Evolutionary conservation across 805 yeast species (phyloP), one percentile per base, ranked within the genome.

Genomic region (Candida andamanensis): DNA sequence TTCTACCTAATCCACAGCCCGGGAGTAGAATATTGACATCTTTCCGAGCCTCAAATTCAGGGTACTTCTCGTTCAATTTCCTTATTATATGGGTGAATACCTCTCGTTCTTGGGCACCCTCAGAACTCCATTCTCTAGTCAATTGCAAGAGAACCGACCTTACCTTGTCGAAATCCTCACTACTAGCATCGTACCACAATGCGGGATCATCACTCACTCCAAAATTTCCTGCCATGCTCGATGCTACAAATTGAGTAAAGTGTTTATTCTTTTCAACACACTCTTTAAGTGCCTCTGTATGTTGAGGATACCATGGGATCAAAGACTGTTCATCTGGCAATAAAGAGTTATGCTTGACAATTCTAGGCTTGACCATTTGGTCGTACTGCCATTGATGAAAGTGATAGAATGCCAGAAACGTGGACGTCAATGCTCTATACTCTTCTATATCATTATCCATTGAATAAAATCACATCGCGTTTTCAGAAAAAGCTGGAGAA

Each of bases 1-100:
- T 47, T 30, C 85, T 50, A 0, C 82, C 85, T 20, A 78, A 55
- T 0, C 85, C 85, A 33, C 79, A 71, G 1, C 85, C 85, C 0
- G 85, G 84, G 3, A 74, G 72, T 11, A 79, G 52, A 0, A 78
- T 59, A 23, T 69, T 62, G 9, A 67, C 38, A 10, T 62, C 30
- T 13, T 54, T 66, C 17, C 81, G 49, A 0, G 36, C 30, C 6
- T 28, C 23, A 1, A 36, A 39, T 2, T 61, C 43, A 0, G 77
- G 76, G 40, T 46, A 72, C 7, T 53, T 28, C 2, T 9, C 28
- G 33, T 54, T 64, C 29, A 68, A 41, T 20, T 47, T 61, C 1
- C 47, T 32, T 5, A 73, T 39, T 4, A 77, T 58, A 15, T 54
- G 48, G 0, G 58, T 60, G 45, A 63, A 69, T 2, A 69, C 54